Conservation (phyloP, 2,329 filamentous ascomycete genomes). For the Penicillium sp. region DNA sequence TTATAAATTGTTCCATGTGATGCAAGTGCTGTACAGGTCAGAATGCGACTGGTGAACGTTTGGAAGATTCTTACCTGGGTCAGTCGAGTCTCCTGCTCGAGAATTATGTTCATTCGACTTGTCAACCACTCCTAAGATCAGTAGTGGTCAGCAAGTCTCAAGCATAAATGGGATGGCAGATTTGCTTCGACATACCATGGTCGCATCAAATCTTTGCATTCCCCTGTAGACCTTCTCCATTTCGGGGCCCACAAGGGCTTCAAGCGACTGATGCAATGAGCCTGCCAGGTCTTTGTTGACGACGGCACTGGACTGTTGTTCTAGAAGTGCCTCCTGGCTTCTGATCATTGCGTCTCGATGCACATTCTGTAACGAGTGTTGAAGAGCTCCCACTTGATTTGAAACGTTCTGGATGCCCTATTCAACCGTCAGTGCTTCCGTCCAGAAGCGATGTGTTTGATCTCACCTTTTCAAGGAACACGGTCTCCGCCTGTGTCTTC, state of each 20-base stretch:
- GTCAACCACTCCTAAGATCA: conserved; percentile 33
- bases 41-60: background rate
- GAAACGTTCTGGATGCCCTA: conserved; percentile 36
- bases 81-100: conserved; percentile 37
- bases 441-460: background rate
- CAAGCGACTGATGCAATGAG: conserved; percentile 34
- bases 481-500: conserved; percentile 18
- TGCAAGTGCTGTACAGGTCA: conserved; percentile 38
- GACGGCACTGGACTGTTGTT: conserved; percentile 30
- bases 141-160: conserved; percentile 4
- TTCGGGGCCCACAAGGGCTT: conserved; percentile 33
- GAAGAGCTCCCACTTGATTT: conserved; percentile 24
- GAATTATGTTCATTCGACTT: conserved; percentile 26
- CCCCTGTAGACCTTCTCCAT: conserved; percentile 29
- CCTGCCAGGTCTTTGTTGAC: conserved; percentile 31
- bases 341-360: conserved; percentile 31
- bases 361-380: conserved; percentile 24
- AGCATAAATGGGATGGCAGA: background rate
- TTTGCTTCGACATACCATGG: conserved; percentile 31
- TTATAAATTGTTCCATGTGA: conserved; percentile 34
- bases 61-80: conserved; percentile 29
- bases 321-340: conserved; percentile 27
- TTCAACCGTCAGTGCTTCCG: conserved; percentile 1
- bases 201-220: conserved; percentile 34
- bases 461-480: conserved; percentile 26